Percentiles rank a stretch among this genome's conserved stretches.
These are phyloP conservation scores for Lecanicillium sp. DNA, from an alignment of 2,329 filamentous ascomycete species.

Conservation along the genomic window DNA sequence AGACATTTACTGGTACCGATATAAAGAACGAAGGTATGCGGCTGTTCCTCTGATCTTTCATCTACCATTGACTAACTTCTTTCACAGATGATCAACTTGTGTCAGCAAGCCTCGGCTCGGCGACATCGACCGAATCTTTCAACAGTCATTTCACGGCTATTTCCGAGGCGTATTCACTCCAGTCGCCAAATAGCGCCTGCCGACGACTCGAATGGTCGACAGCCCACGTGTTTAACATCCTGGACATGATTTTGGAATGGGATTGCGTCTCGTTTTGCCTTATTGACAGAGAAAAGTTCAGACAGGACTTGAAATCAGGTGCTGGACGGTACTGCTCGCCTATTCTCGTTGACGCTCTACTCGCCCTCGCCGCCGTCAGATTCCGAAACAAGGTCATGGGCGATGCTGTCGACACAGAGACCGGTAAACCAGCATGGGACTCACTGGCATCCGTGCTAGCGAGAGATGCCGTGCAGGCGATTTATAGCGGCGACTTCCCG, in stretches of 20 bases:
- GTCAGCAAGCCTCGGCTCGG: too few relatives aligned
- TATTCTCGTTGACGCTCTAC: not conserved
- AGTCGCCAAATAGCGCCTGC: too few relatives aligned
- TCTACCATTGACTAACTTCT: too few relatives aligned
- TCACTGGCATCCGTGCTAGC: not conserved
- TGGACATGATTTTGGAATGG: slow-evolving; percentile 4
- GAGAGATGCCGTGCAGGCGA: not conserved
- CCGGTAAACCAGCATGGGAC: not conserved
- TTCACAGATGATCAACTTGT: too few relatives aligned
- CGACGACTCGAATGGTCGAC: not conserved
- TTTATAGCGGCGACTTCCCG: not conserved
- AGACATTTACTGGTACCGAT: too few relatives aligned
- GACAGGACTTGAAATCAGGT: not conserved
- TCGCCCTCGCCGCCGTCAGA: not conserved
- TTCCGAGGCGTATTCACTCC: too few relatives aligned
- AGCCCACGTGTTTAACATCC: not conserved
- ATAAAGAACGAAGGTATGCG: too few relatives aligned
- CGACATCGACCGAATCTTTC: too few relatives aligned
- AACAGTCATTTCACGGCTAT: too few relatives aligned
- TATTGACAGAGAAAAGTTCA: not conserved
- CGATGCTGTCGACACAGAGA: not conserved
- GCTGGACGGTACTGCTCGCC: not conserved
- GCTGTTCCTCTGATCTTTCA: too few relatives aligned
- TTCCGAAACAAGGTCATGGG: slow-evolving; percentile 1
- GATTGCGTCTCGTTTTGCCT: slow-evolving; percentile 4